Conservation (phyloP, 768 basidiomycete genomes). For the Hygrophorus russula region DNA sequence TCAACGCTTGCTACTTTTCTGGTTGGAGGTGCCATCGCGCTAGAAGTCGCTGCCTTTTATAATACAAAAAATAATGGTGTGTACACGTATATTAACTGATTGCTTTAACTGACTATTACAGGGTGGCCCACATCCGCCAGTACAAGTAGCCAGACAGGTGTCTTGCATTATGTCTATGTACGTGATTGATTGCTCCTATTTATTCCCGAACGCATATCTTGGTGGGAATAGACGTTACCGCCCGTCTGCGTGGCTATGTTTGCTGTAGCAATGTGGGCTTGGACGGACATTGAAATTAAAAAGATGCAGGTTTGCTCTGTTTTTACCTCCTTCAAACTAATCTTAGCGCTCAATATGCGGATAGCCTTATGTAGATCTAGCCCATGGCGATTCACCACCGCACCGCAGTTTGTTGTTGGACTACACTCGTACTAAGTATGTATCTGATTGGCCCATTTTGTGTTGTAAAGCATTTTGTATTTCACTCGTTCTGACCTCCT, state of each 20-base stretch:
- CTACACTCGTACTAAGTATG: slow-evolving; percentile 41
- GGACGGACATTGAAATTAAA: slow-evolving; percentile 49
- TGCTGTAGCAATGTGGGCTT: slow-evolving; percentile 39
- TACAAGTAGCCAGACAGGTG: slow-evolving; percentile 19
- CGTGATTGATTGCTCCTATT: slow-evolving; percentile 10
- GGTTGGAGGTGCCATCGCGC: slow-evolving; percentile 25
- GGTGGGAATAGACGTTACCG: slow-evolving; percentile 31
- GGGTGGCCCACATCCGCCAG: slow-evolving; percentile 32
- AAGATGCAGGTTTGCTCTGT: slow-evolving; percentile 33
- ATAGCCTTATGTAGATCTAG: slow-evolving; percentile 48
- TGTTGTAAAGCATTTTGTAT: too few species aligned
- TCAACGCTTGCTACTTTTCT: slow-evolving; percentile 28
- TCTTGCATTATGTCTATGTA: slow-evolving; percentile 46
- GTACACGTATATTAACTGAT: slow-evolving; percentile 1
- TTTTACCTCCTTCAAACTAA: neutral
- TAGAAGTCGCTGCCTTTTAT: slow-evolving; percentile 36
- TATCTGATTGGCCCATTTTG: neutral
- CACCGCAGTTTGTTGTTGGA: slow-evolving; percentile 42
- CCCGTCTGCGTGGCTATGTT: slow-evolving; percentile 39
- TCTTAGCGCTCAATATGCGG: neutral
- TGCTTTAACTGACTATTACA: slow-evolving; percentile 9
- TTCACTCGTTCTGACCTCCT: neutral
- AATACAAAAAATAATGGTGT: slow-evolving; percentile 34
- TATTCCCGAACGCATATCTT: neutral
- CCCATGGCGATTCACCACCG: slow-evolving; percentile 42